A percentile compares a stretch with the other conserved stretches of the same genome.
phyloP scores from a whole-genome alignment of 768 basidiomycete genomes.

The Mycena vulgaris region DNA sequence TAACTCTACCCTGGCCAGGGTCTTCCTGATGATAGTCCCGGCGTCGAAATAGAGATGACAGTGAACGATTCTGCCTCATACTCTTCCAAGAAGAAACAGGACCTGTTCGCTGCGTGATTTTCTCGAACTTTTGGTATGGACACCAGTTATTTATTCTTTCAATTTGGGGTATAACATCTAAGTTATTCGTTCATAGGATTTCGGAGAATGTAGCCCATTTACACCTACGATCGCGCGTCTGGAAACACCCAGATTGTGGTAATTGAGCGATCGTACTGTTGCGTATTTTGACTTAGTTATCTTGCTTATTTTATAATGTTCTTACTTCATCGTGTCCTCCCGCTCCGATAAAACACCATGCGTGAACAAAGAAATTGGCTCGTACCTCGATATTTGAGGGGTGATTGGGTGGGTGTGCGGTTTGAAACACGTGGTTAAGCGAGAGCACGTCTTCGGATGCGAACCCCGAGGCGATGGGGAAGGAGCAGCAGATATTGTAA shows the following conservation, averaged over 20 bases:
- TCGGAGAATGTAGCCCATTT: no score
- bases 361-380: slow-evolving; percentile 2
- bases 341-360: not conserved
- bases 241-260: no score
- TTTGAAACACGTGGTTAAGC: not conserved
- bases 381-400: not conserved
- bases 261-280: not conserved
- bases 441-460: no score
- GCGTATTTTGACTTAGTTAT: not conserved
- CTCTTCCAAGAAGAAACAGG: slow-evolving; percentile 2
- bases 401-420: not conserved
- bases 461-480: not conserved
- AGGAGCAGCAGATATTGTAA: no score
- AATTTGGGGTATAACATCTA: no score
- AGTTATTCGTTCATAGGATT: no score
- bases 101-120: not conserved
- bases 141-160: not conserved
- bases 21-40: no score
- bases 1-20: slow-evolving; percentile 11
- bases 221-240: no score
- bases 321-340: not conserved
- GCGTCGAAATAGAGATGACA: slow-evolving; percentile 1
- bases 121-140: slow-evolving; percentile 1
- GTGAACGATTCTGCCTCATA: slow-evolving; percentile 13
- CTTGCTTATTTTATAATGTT: not conserved